Percentiles rank a stretch among this genome's conserved stretches.
These are phyloP conservation scores for Talaromyces sp. DNA, from an alignment of 2,329 filamentous ascomycete species.

Conservation along the genomic window DNA sequence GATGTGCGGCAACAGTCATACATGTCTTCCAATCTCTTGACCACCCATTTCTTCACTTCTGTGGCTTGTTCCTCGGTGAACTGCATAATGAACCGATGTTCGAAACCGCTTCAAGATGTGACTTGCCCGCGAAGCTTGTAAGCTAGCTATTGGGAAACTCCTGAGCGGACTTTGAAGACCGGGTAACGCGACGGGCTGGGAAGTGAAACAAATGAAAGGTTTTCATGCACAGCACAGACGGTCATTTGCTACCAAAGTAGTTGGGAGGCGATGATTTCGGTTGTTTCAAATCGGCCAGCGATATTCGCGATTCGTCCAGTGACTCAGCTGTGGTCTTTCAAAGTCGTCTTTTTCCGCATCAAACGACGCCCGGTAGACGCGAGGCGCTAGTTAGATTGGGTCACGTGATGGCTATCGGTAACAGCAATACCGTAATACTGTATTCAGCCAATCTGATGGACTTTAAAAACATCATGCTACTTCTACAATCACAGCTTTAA, in stretches of 20 bases:
- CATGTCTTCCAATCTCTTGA: constrained; percentile 55
- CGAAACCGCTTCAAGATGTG: background rate
- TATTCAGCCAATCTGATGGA: background rate
- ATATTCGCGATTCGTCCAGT: background rate
- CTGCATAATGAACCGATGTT: constrained; percentile 38
- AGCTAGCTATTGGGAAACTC: background rate
- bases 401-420: constrained; percentile 2
- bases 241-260: background rate
- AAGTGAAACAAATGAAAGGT: background rate
- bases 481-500: background rate
- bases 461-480: background rate
- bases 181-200: background rate
- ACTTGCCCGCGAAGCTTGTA: background rate
- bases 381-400: background rate
- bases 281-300: background rate
- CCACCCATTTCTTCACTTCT: constrained; percentile 54
- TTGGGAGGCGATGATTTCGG: background rate
- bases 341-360: background rate
- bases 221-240: background rate
- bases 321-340: background rate
- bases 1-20: constrained; percentile 24
- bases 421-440: background rate
- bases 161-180: background rate
- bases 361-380: background rate
- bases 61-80: constrained; percentile 49